A percentile compares a stretch with the other conserved stretches of the same genome.
These are phyloP conservation scores for Sutorius australiensis DNA, from an alignment of 768 basidiomycete species.

Conservation along the genomic window DNA sequence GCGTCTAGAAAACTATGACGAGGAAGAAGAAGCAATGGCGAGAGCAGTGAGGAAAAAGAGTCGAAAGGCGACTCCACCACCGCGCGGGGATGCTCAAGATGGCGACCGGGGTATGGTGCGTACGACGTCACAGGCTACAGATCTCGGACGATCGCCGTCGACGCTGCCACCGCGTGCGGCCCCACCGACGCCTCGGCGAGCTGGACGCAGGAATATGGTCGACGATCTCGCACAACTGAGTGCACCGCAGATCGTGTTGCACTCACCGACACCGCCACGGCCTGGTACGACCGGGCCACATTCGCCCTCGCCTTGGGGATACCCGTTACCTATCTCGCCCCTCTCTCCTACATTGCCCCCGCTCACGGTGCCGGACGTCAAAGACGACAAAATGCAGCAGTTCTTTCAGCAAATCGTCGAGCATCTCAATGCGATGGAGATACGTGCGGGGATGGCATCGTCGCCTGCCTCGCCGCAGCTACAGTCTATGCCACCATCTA, in stretches of 20 bases:
- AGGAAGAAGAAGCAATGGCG: conserved; percentile 52
- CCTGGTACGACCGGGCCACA: conserved; percentile 7
- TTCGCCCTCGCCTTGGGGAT: conserved; percentile 25
- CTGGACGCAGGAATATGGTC: conserved; percentile 32
- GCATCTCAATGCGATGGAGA: conserved; percentile 72
- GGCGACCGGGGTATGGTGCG: conserved; percentile 16
- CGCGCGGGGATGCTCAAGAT: conserved; percentile 19
- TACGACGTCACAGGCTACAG: conserved; percentile 24
- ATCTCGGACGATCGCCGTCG: conserved; percentile 31
- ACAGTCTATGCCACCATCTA: conserved; percentile 5
- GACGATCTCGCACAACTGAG: conserved; percentile 14
- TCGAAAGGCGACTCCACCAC: conserved; percentile 32
- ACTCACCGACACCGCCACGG: conserved; percentile 26
- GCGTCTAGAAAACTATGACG: conserved; percentile 70
- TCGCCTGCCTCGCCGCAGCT: conserved; percentile 16
- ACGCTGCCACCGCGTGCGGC: conserved; percentile 50
- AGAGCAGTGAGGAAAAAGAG: conserved; percentile 33
- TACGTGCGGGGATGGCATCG: conserved; percentile 36
- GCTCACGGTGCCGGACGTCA: conserved; percentile 62
- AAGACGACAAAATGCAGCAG: conserved; percentile 72
- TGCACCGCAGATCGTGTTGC: conserved; percentile 25
- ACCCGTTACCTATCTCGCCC: conserved; percentile 28
- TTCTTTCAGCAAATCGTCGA: conserved; percentile 86
- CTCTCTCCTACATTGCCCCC: conserved; percentile 40
- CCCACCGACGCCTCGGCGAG: conserved; percentile 62